phyloP scores from a whole-genome alignment of 257 asterid genomes.

The Nicotiana knightiana region DNA sequence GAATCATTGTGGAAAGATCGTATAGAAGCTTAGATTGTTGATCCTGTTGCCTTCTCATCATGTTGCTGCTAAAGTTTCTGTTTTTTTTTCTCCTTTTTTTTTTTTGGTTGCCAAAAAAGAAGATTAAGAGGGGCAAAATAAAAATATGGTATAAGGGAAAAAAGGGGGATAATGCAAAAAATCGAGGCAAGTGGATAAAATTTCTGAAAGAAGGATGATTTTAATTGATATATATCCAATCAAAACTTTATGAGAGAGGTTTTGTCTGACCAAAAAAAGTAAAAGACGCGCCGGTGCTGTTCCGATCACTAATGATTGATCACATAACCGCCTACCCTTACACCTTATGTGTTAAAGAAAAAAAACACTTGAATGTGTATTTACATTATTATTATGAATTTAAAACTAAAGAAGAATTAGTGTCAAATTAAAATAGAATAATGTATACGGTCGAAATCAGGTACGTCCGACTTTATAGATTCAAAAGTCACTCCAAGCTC shows the following conservation, averaged over 20 bases:
- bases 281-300: slow-evolving; percentile 11
- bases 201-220: neutral
- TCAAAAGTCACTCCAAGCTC: too few species aligned
- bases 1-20: slow-evolving; percentile 35
- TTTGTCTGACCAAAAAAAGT: neutral
- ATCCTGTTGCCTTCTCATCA: slow-evolving; percentile 32
- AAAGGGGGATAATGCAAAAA: slow-evolving; percentile 12
- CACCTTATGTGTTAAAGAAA: neutral
- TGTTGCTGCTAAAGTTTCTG: neutral
- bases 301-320: neutral
- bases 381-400: too few species aligned
- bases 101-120: neutral
- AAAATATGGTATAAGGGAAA: neutral
- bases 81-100: neutral
- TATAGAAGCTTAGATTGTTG: slow-evolving; percentile 29
- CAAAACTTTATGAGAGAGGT: neutral
- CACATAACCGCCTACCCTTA: neutral
- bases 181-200: slow-evolving; percentile 56
- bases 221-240: slow-evolving; percentile 5
- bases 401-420: too few species aligned
- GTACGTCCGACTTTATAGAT: too few species aligned
- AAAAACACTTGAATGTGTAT: too few species aligned
- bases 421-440: too few species aligned
- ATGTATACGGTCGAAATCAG: too few species aligned
- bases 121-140: neutral